These are phyloP conservation scores for Ustilago bromivora DNA, from an alignment of 1,284 basidiomycete species.

Conservation along the genomic window DNA sequence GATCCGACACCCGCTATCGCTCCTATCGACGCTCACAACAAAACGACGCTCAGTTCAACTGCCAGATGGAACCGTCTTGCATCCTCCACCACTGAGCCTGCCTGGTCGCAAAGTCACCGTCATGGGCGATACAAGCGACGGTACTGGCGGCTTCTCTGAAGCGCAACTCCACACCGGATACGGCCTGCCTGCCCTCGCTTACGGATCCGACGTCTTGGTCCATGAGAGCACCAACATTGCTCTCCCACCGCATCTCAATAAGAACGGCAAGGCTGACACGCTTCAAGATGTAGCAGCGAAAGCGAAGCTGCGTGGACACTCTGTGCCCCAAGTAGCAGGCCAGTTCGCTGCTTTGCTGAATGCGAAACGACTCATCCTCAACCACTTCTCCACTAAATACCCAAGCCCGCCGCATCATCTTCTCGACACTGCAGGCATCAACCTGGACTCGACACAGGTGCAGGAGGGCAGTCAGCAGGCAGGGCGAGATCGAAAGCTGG, in stretches of 20 bases:
- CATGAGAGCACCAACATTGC: slow-evolving; percentile 68
- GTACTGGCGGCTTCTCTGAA: slow-evolving; percentile 50
- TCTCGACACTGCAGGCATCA: slow-evolving; percentile 29
- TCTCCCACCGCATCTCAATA: slow-evolving; percentile 45
- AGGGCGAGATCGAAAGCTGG: slow-evolving; percentile 20
- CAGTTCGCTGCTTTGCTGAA: slow-evolving; percentile 59
- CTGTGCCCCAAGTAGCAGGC: slow-evolving; percentile 63
- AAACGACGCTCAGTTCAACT: slow-evolving; percentile 53
- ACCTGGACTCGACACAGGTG: slow-evolving; percentile 2
- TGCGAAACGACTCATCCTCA: slow-evolving; percentile 57
- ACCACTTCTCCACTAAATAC: slow-evolving; percentile 65
- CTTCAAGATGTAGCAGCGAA: slow-evolving; percentile 46
- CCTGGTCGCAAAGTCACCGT: slow-evolving; percentile 65
- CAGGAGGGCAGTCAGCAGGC: slow-evolving; percentile 2
- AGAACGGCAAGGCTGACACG: slow-evolving; percentile 44
- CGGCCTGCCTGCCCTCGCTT: slow-evolving; percentile 24
- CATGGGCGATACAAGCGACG: slow-evolving; percentile 67
- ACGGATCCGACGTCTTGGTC: slow-evolving; percentile 63
- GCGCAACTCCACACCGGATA: slow-evolving; percentile 20
- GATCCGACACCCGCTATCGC: slow-evolving; percentile 61
- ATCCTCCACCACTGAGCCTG: slow-evolving; percentile 59
- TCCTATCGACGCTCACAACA: slow-evolving; percentile 50
- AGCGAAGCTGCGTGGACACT: slow-evolving; percentile 59
- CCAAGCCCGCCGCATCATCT: slow-evolving; percentile 50
- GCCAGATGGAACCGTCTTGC: slow-evolving; percentile 59